Evolutionary conservation across 345 rosid genomes (phyloP), one percentile per base, ranked within the genome.

Genomic region (Physaria fendleri): DNA sequence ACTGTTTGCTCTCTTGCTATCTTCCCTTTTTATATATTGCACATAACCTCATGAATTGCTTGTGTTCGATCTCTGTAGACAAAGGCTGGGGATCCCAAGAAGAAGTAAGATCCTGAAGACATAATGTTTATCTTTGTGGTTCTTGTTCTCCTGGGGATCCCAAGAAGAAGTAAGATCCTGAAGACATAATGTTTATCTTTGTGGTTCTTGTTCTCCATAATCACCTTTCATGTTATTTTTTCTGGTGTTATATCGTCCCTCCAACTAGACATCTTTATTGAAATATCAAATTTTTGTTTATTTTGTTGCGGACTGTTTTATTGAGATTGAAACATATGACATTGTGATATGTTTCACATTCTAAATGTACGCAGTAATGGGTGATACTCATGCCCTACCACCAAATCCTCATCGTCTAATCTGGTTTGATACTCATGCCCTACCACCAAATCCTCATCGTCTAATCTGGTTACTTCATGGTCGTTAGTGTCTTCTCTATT

Each of bases 81-180:
- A 13, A 93, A 93, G 85, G 99, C 97, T 3, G 71, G 87, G 51
- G 97, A 93, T 40, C 89, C 97, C 24, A 90, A 82, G 94, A 88
- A 82, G 88, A 92, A 85, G 50, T 92, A 69, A 85, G 77, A 12
- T 21, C 42, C 9, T 47, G 28, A 23, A 64, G 41, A 29, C 71
- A 43, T 44, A 57, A 38, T n/a, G n/a, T n/a, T n/a, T n/a, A 5
- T 5, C 12, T n/a, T 43, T 51, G 20, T 33, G 28, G 13, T 10
- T 16, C n/a, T n/a, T n/a, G n/a, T n/a, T n/a, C n/a, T n/a, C n/a
- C 97, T 3, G 71, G 87, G 51, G 97, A 93, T 40, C 89, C 97
- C 24, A 90, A 82, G 94, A 88, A 82, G 88, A 92, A 85, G 50
- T 92, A 69, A 85, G 77, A 12, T 21, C 42, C 9, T 47, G 28